Base-by-base conservation (phyloP, 208 protist species). In the Acanthamoeba rhysodes region DNA sequence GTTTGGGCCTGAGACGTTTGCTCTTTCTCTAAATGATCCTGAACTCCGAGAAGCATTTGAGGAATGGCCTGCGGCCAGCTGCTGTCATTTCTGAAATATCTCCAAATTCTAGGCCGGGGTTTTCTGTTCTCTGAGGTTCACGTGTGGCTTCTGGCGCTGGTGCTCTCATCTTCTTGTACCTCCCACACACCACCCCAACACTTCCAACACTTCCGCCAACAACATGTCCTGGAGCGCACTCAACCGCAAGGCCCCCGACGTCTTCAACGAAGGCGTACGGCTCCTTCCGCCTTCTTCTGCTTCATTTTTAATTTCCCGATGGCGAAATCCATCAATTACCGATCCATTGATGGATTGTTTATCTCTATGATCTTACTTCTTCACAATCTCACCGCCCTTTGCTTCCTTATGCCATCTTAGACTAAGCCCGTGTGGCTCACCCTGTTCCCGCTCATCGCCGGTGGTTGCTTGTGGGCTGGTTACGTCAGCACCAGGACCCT, bases 351-450 rank as follows among this genome's bases (percentile, higher is more conserved):
- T 59, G 50, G 50, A 55, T 55, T 55, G 12, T 55, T 55, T 16
- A 16, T 59, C 53, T 20, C 50, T 4, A 57, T 59, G 53, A 22
- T 22, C 5, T 7, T 8, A n/a, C 12, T 12, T 8, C 10, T 34
- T n/a, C 66, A 5, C 24, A 4, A 74, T 74, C 66, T 74, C 66
- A n/a, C 66, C 24, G 2, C 0, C 6, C 48, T 18, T 14, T 12
- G 53, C 53, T 59, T 59, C 16, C 48, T 87, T 18, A 34, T 34
- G 16, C 45, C 9, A n/a, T n/a, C n/a, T 22, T 34, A 88, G 80
- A 88, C 80, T 41, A 88, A 88, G 53, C 50, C 80, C 41, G 80
- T 88, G 80, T 88, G 80, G 80, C 53, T 55, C 50, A 88, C 80
- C 50, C 41, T 88, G 27, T 55, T 64, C 53, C 80, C 80, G 10